Base-by-base conservation (phyloP, 2,329 filamentous ascomycete genomes). In the Cercospora berteroae region DNA sequence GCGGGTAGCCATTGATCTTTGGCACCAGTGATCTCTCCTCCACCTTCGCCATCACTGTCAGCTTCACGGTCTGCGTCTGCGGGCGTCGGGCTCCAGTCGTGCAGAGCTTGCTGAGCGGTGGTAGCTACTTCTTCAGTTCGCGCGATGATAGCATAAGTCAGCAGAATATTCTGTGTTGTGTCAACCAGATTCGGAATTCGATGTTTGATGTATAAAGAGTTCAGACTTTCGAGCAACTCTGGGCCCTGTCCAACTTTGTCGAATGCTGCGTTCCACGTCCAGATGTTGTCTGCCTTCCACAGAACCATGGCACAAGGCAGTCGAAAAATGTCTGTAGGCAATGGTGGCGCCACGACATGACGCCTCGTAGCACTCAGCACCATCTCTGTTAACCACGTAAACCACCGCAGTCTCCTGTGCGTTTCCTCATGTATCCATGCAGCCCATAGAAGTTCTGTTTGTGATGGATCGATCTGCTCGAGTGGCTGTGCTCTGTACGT, bases 1-100 rank as follows among this genome's bases (percentile, higher is more conserved):
- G 64, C 64, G 27, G 64, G 64, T n/a, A 66, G 64, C 64, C 64
- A 66, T 10, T 58, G 27, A 31, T 58, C 27, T 42, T 56, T 60
- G 23, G 60, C 3, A 31, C 42, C 55, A 0, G 23, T 12, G 12
- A 5, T 52, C 18, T 63, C n/a, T 25, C 33, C 44, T 66, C 18
- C 25, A 20, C 7, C 57, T 10, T 48, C 60, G 16, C n/a, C n/a
- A 12, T 63, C 59, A 31, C 29, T 42, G 18, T 13, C 59, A 33
- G n/a, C 31, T 16, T 57, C 60, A 18, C 36, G 20, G 12, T 58
- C 44, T 25, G 42, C 48, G 13, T 39, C 60, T 20, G 39, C 64
- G 2, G 50, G 64, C 10, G 42, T 60, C 18, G 64, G 64, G 31
- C 25, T 63, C 64, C 64, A 66, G 7, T 31, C 23, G n/a, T 29